Conservation (phyloP, 352 stramenopile genomes). For the Globisporangium heterothallicum region DNA sequence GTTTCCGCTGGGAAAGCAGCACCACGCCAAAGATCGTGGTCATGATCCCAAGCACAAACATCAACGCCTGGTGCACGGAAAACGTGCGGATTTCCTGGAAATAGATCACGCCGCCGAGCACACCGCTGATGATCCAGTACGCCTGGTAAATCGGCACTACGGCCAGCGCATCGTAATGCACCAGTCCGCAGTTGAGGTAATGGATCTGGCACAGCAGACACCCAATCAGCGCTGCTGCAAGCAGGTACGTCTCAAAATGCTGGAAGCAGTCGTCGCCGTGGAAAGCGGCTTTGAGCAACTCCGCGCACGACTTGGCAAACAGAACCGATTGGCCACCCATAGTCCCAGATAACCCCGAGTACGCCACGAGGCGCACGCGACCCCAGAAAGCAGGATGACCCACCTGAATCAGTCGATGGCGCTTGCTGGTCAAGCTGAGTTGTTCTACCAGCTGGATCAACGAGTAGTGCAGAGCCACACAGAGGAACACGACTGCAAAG, state of each 20-base stretch:
- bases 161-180: slow-evolving; percentile 76
- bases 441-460: slow-evolving; percentile 66
- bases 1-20: slow-evolving; percentile 72
- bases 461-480: slow-evolving; percentile 48
- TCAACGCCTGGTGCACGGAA: slow-evolving; percentile 58
- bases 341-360: slow-evolving; percentile 68
- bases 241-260: slow-evolving; percentile 62
- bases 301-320: slow-evolving; percentile 80
- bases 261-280: slow-evolving; percentile 56
- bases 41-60: slow-evolving; percentile 82
- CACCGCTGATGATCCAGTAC: slow-evolving; percentile 88
- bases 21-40: slow-evolving; percentile 83
- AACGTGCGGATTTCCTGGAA: slow-evolving; percentile 88
- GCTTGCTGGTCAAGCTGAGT: slow-evolving; percentile 60
- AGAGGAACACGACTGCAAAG: slow-evolving; percentile 50
- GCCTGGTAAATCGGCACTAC: slow-evolving; percentile 84
- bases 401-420: slow-evolving; percentile 74
- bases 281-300: slow-evolving; percentile 69
- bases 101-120: slow-evolving; percentile 87
- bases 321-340: slow-evolving; percentile 81
- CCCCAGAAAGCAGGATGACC: slow-evolving; percentile 55
- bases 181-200: slow-evolving; percentile 72
- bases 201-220: slow-evolving; percentile 74
- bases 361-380: slow-evolving; percentile 65
- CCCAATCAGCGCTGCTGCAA: slow-evolving; percentile 48